Conservation (phyloP, 2,329 filamentous ascomycete species). For the Sporothrix brunneoviolacea region DNA sequence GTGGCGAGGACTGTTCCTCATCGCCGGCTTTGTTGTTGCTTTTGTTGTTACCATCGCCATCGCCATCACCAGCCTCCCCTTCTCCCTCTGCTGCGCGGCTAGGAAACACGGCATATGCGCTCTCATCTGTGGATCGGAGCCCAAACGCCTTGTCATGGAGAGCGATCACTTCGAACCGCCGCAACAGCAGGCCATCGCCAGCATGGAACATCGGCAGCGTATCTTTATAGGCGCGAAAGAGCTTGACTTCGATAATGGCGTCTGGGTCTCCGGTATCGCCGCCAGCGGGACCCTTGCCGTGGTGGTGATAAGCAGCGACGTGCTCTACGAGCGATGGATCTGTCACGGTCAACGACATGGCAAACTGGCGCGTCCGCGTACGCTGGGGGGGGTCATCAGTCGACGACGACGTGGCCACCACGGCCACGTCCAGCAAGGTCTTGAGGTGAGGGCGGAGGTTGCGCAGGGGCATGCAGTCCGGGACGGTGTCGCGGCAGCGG, state of each 20-base stretch:
- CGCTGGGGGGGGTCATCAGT: constrained; percentile 39
- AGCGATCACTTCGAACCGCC: constrained; percentile 47
- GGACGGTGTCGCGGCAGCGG: constrained; percentile 42
- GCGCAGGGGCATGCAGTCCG: constrained; percentile 48
- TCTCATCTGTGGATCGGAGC: constrained; percentile 46
- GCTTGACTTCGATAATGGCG: constrained; percentile 45
- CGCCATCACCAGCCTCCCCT: background rate
- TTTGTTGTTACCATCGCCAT: background rate
- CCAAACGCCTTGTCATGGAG: constrained; percentile 50
- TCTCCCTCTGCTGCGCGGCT: constrained; percentile 24
- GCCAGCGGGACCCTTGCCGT: constrained; percentile 28
- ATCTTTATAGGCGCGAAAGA: constrained; percentile 53
- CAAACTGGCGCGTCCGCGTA: constrained; percentile 52
- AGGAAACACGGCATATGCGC: constrained; percentile 56
- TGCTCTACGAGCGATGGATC: constrained; percentile 34
- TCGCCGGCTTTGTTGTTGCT: background rate
- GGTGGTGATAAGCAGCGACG: constrained; percentile 19
- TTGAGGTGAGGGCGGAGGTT: constrained; percentile 43
- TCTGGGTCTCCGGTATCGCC: constrained; percentile 31
- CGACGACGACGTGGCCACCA: constrained; percentile 40
- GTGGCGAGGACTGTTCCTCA: constrained; percentile 18
- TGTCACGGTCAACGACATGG: constrained; percentile 50
- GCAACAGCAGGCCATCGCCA: constrained; percentile 54
- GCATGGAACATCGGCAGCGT: constrained; percentile 47
- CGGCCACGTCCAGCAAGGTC: constrained; percentile 47